Evolutionary conservation across 352 stramenopile genomes (phyloP).

Genomic region (Globisporangium iwayamae): DNA sequence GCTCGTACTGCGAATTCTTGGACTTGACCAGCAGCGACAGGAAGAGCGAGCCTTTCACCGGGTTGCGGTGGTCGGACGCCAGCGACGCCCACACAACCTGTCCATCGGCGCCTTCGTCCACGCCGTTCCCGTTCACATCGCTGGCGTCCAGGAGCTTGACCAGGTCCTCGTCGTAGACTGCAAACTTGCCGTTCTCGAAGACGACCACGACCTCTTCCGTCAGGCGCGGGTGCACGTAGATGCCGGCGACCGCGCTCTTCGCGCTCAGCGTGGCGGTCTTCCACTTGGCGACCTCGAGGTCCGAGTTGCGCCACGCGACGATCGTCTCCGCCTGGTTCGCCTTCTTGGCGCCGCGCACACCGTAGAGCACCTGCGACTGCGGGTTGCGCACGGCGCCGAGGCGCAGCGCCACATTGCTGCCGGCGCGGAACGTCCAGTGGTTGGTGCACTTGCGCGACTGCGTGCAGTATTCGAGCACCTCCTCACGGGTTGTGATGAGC

Average conservation of each 20-base stretch:
- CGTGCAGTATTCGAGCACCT: slow-evolving; percentile 66
- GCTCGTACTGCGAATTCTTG: slow-evolving; percentile 35
- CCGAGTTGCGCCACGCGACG: slow-evolving; percentile 54
- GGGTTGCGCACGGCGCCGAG: slow-evolving; percentile 57
- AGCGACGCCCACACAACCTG: slow-evolving; percentile 52
- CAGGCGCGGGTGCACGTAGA: slow-evolving; percentile 65
- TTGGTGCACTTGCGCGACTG: slow-evolving; percentile 66
- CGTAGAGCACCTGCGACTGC: slow-evolving; percentile 51
- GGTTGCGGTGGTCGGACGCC: slow-evolving; percentile 50
- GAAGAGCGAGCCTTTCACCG: slow-evolving; percentile 57
- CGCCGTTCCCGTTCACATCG: slow-evolving; percentile 8
- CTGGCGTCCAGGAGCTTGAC: slow-evolving; percentile 38
- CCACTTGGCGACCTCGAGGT: slow-evolving; percentile 69
- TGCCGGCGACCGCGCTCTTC: slow-evolving; percentile 26
- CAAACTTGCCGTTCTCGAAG: slow-evolving; percentile 60
- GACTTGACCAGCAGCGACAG: slow-evolving; percentile 54
- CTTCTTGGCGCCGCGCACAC: slow-evolving; percentile 54
- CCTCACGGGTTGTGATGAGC: slow-evolving; percentile 56
- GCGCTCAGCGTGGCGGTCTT: slow-evolving; percentile 32
- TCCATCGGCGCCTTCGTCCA: slow-evolving; percentile 17
- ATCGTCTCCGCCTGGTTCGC: slow-evolving; percentile 41
- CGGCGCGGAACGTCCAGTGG: slow-evolving; percentile 70
- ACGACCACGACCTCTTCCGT: slow-evolving; percentile 61
- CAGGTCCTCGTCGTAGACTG: slow-evolving; percentile 52
- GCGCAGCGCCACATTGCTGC: slow-evolving; percentile 40